Evolutionary conservation across 2,329 filamentous ascomycete genomes (phyloP).

Genomic region (Xylaria polymorpha): DNA sequence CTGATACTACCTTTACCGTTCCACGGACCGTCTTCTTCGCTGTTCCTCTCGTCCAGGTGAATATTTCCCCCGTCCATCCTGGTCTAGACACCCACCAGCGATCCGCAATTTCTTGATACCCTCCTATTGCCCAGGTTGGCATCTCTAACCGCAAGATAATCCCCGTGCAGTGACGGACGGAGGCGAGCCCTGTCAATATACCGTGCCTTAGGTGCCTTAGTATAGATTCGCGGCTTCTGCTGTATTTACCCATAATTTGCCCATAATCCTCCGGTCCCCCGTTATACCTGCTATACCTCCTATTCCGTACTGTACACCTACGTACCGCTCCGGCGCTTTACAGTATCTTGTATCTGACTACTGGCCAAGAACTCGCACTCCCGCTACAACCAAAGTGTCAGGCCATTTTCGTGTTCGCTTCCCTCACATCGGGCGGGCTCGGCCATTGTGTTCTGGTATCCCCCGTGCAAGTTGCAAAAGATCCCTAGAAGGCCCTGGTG

Average conservation of each 20-base stretch:
- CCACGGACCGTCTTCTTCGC: slow-evolving; percentile 16
- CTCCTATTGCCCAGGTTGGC: slow-evolving; percentile 29
- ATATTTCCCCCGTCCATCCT: slow-evolving; percentile 31
- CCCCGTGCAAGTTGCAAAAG: slow-evolving; percentile 37
- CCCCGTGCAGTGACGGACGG: slow-evolving; percentile 31
- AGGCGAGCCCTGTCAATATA: slow-evolving; percentile 24
- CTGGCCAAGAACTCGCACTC: slow-evolving; percentile 36
- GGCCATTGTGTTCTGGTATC: slow-evolving; percentile 47
- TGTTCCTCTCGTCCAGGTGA: slow-evolving; percentile 19
- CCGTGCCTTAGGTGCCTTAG: slow-evolving; percentile 8
- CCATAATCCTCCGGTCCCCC: slow-evolving; percentile 28
- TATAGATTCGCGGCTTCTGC: background rate
- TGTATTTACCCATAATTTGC: slow-evolving; percentile 33
- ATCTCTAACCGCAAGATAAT: slow-evolving; percentile 36
- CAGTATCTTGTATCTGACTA: slow-evolving; percentile 26
- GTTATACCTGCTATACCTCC: slow-evolving; percentile 22
- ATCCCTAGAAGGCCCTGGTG: slow-evolving; percentile 29
- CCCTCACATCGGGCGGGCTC: slow-evolving; percentile 49
- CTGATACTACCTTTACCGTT: slow-evolving; percentile 21
- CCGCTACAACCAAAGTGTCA: slow-evolving; percentile 44
- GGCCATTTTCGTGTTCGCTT: slow-evolving; percentile 48
- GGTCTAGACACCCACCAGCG: slow-evolving; percentile 26
- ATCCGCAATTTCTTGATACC: slow-evolving; percentile 19
- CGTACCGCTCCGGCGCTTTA: slow-evolving; percentile 14
- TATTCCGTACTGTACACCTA: slow-evolving; percentile 17